Base-by-base conservation (phyloP, 108 stramenopile genomes). In the Pseudonitzschia multiseries region DNA sequence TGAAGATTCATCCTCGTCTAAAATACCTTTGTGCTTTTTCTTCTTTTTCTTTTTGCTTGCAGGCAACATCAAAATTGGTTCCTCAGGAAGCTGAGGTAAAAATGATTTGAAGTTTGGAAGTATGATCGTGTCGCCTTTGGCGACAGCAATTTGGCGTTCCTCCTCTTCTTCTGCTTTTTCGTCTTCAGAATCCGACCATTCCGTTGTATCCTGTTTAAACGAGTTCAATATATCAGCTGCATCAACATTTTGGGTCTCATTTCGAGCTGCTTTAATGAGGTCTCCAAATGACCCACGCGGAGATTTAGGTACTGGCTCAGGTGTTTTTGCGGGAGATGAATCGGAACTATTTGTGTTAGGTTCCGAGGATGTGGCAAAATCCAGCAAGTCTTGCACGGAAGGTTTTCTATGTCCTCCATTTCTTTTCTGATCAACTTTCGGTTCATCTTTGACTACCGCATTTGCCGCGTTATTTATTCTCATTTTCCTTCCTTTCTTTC, bases 61-160 rank as follows among this genome's bases (percentile, higher is more conserved):
- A n/a, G 66, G 48, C 18, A 42, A 9, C 44, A 63, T 56, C 13
- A 64, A 57, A 6, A 59, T 33, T 2, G 83, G 83, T 57, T 84
- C 83, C 40, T 80, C 73, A 10, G 79, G 79, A 9, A 84, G 68
- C 20, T 73, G 69, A 5, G 83, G 83, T 33, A 84, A 50, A 15
- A 68, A 48, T 20, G 83, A 84, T 36, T 41, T 54, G 42, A 78
- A 72, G 41, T 72, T 75, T 24, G 80, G 54, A 57, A 81, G 61
- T 5, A 53, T 10, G 40, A 81, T 75, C 15, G 63, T 41, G 65
- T 73, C 75, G 17, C 75, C 75, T 28, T 65, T 72, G 44, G 71
- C 32, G 21, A 61, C 44, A 27, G 71, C 72, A 41, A 60, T 31
- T 61, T 43, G 44, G 36, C 53, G 50, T 61, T 76, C 73, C 14